A percentile compares a stretch with the other conserved stretches of the same genome.
Conservation (phyloP, 345 rosid genomes). For the Populus ilicifolia region DNA sequence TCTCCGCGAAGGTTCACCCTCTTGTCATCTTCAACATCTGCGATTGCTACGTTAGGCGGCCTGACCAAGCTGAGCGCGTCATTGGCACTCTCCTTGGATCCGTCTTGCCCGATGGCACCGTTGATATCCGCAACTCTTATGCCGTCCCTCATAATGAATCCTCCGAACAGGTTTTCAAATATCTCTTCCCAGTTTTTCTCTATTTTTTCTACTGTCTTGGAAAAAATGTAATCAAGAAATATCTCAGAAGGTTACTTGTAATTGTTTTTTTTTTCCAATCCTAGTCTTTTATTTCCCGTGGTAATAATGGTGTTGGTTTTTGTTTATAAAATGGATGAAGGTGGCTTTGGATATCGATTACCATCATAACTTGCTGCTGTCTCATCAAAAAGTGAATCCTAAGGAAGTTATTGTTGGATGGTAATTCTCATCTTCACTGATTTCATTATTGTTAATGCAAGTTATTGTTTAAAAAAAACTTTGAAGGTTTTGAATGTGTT, state of each 20-base stretch:
- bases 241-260: background rate
- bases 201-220: background rate
- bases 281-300: too few relatives aligned
- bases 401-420: constrained; percentile 97
- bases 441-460: background rate
- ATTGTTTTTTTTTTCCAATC: background rate
- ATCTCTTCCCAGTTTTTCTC: background rate
- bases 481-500: background rate
- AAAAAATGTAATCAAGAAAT: background rate
- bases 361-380: constrained; percentile 84
- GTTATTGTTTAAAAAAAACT: background rate
- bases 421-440: constrained; percentile 35
- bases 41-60: constrained; percentile 91
- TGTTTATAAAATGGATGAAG: constrained; percentile 30
- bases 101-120: constrained; percentile 75
- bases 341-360: constrained; percentile 95
- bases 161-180: constrained; percentile 60
- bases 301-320: background rate
- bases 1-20: constrained; percentile 75
- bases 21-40: constrained; percentile 88
- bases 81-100: constrained; percentile 97
- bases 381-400: constrained; percentile 87
- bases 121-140: constrained; percentile 87
- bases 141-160: constrained; percentile 97
- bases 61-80: constrained; percentile 88